phyloP scores from a whole-genome alignment of 2,329 filamentous ascomycete genomes.

The Hymenoscyphus occultus region DNA sequence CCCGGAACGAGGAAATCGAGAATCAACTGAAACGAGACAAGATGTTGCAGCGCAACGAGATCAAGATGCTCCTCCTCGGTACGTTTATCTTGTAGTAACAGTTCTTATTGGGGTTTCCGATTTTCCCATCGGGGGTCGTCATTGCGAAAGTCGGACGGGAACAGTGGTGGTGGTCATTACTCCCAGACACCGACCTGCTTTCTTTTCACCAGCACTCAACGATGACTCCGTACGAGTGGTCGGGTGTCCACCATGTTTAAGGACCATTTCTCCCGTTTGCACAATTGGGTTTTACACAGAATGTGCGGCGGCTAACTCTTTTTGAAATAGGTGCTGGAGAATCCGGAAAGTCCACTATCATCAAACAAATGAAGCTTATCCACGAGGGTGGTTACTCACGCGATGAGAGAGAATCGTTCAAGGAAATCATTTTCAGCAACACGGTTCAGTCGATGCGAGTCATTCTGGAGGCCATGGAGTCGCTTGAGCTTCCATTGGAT shows the following conservation, averaged over 20 bases:
- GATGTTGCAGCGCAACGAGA: conserved; percentile 98
- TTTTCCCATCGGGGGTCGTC: not conserved
- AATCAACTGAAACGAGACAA: conserved; percentile 98
- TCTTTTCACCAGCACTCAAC: not conserved
- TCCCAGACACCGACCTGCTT: not conserved
- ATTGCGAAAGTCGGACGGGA: not conserved
- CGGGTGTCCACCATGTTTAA: not conserved
- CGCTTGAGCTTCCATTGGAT: conserved; percentile 77
- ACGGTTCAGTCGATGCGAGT: conserved; percentile 90
- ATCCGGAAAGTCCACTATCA: conserved; percentile 90
- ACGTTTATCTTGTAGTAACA: conserved; percentile 40
- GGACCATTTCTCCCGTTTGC: not conserved
- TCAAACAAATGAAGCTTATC: conserved; percentile 99
- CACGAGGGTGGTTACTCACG: conserved; percentile 98
- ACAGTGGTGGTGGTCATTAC: not conserved
- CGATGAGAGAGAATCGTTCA: conserved; percentile 92
- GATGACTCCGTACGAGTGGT: not conserved
- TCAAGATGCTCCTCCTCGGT: conserved; percentile 99
- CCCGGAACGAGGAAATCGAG: conserved; percentile 99
- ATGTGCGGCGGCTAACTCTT: not conserved
- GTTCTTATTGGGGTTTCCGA: not conserved
- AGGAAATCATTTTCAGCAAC: conserved; percentile 94
- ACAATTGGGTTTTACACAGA: not conserved
- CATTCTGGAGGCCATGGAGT: conserved; percentile 86
- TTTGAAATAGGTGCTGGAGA: conserved; percentile 67